Conservation (phyloP, 768 basidiomycete species). For the Phylloporus sp. region DNA sequence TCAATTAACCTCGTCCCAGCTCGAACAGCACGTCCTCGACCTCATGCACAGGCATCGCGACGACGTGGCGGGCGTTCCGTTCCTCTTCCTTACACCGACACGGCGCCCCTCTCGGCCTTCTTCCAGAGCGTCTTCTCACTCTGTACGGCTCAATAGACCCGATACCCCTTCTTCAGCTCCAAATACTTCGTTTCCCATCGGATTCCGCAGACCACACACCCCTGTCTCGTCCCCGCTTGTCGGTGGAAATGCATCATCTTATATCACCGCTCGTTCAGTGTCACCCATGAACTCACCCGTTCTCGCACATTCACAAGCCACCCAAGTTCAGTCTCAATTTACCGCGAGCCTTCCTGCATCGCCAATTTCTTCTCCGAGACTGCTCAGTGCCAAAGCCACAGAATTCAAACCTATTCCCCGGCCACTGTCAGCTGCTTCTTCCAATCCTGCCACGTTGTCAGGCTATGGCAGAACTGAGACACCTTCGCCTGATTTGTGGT, state of each 20-base stretch:
- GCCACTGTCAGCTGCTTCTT: constrained; percentile 67
- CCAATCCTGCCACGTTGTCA: constrained; percentile 47
- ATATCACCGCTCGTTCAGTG: constrained; percentile 49
- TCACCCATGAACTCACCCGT: constrained; percentile 66
- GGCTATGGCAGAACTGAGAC: constrained; percentile 59
- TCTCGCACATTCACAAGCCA: constrained; percentile 49
- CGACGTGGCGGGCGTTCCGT: constrained; percentile 76
- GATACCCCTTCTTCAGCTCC: constrained; percentile 76
- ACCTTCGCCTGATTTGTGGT: constrained; percentile 89
- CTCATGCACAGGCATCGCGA: constrained; percentile 95
- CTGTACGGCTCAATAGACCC: constrained; percentile 62
- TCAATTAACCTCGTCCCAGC: constrained; percentile 35
- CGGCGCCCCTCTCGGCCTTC: constrained; percentile 77
- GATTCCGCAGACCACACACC: constrained; percentile 76
- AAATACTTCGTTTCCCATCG: constrained; percentile 66
- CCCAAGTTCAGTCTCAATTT: constrained; percentile 55
- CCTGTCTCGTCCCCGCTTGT: constrained; percentile 73
- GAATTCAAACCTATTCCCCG: constrained; percentile 85
- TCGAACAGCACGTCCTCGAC: constrained; percentile 87
- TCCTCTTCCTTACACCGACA: constrained; percentile 76
- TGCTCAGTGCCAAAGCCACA: constrained; percentile 84
- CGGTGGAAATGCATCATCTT: constrained; percentile 48
- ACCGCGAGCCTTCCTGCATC: constrained; percentile 82
- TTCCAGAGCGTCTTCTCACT: constrained; percentile 70
- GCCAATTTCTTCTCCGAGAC: constrained; percentile 76